Conservation (phyloP, 495 filamentous ascomycete genomes). For the Penicillium psychrofluorescens region DNA sequence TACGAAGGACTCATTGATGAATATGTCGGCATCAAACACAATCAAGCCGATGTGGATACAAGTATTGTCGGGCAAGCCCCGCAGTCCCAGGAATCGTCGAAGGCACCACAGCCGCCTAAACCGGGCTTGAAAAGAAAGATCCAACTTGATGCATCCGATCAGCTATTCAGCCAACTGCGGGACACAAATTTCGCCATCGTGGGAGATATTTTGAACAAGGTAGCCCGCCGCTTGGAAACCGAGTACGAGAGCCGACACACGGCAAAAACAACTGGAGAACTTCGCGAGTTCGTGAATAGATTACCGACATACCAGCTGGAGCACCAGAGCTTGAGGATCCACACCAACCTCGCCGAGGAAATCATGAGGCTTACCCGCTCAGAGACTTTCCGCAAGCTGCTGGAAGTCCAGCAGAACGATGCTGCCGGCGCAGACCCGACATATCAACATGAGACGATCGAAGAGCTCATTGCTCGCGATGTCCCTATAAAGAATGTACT, state of each 20-base stretch:
- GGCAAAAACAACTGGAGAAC: slow-evolving; percentile 81
- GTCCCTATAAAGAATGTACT: slow-evolving; percentile 72
- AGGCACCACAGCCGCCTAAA: slow-evolving; percentile 44
- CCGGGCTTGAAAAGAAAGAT: slow-evolving; percentile 81
- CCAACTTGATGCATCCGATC: slow-evolving; percentile 80
- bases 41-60: slow-evolving; percentile 88
- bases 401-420: slow-evolving; percentile 94
- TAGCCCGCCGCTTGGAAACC: slow-evolving; percentile 77
- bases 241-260: slow-evolving; percentile 86
- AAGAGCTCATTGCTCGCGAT: slow-evolving; percentile 86
- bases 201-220: slow-evolving; percentile 78
- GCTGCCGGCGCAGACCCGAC: slow-evolving; percentile 85
- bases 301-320: slow-evolving; percentile 89
- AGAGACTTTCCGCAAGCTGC: slow-evolving; percentile 76
- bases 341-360: slow-evolving; percentile 88
- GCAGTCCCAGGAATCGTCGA: slow-evolving; percentile 47
- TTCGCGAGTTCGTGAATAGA: slow-evolving; percentile 86
- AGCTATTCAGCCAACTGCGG: slow-evolving; percentile 79
- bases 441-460: slow-evolving; percentile 81
- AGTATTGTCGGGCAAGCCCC: slow-evolving; percentile 74
- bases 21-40: slow-evolving; percentile 77
- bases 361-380: slow-evolving; percentile 85
- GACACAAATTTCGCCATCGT: slow-evolving; percentile 96
- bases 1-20: slow-evolving; percentile 97
- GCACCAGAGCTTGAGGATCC: slow-evolving; percentile 82